Percentiles rank a stretch among this genome's conserved stretches.
Evolutionary conservation across 768 basidiomycete species (phyloP).

Genomic region (Botryobasidium botryosum): DNA sequence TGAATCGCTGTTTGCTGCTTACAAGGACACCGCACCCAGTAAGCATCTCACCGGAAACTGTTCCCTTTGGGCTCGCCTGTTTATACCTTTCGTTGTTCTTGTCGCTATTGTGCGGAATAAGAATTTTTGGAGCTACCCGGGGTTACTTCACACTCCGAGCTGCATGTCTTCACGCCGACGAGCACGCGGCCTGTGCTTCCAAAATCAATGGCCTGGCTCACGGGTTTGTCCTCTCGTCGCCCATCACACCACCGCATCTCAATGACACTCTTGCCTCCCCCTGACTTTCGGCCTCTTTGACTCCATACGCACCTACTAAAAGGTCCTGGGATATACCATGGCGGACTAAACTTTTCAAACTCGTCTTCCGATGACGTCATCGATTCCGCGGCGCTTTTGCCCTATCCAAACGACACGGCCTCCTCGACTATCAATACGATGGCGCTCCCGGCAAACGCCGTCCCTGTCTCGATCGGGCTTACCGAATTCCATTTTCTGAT

Average conservation of each 20-base stretch:
- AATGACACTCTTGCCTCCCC: neutral
- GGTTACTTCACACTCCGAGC: conserved; percentile 50
- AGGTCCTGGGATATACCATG: conserved; percentile 86
- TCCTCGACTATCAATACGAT: conserved; percentile 18
- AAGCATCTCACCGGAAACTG: conserved; percentile 17
- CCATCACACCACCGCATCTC: neutral
- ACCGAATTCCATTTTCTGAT: conserved; percentile 90
- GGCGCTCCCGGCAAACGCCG: conserved; percentile 12
- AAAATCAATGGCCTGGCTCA: conserved; percentile 85
- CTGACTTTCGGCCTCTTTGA: neutral
- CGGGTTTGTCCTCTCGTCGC: conserved; percentile 33
- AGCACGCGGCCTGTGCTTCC: conserved; percentile 27
- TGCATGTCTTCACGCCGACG: conserved; percentile 68
- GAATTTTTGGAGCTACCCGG: conserved; percentile 88
- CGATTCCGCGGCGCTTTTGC: conserved; percentile 60
- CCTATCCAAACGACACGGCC: conserved; percentile 39
- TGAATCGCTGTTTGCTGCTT: conserved; percentile 50
- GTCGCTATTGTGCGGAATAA: conserved; percentile 22
- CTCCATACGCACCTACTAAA: too few species aligned
- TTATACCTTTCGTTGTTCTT: conserved; percentile 7
- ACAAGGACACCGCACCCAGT: conserved; percentile 73
- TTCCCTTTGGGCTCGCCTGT: neutral
- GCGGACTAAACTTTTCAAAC: conserved; percentile 46
- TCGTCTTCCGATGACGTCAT: conserved; percentile 55
- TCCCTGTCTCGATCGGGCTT: conserved; percentile 61